Evolutionary conservation across 2,329 filamentous ascomycete genomes (phyloP), one percentile per base, ranked within the genome.

Genomic region (Apiospora aurea): DNA sequence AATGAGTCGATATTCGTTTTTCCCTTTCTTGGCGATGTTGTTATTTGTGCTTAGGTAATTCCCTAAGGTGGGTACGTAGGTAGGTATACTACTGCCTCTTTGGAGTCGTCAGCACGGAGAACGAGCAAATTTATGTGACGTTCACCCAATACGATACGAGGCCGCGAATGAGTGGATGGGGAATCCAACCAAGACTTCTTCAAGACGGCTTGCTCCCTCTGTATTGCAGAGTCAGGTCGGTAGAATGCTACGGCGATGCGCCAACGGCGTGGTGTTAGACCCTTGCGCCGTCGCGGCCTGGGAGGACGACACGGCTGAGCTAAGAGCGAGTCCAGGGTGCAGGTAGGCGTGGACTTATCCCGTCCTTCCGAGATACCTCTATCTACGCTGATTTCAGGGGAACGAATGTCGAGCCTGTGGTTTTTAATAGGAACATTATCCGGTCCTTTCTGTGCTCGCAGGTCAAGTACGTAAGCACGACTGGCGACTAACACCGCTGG

Each of bases 191-290:
- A 21, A 47, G 46, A 47, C 18, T 21, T 41, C 53, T 29, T 29
- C 2, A 29, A 29, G 26, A 13, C 29, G 16, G 26, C 14, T 18
- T 34, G 26, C 34, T 18, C 29, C 57, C 41, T 64, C 16, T 64
- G 57, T 34, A 64, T 41, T 41, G 34, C 18, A 41, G 3, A 64
- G 57, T 18, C n/a, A 64, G 4, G 26, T 16, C 8, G 26, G 26
- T 34, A 21, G 26, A 1, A 34, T 57, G 34, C 26, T 57, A n/a
- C 18, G n/a, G 57, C 34, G 57, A 64, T 24, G 34, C 41, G 34
- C 57, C 34, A 64, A 64, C 57, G 57, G 57, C 57, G 57, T 64
- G 34, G 34, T 64, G 34, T 38, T 64, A 38, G 57, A 21, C 34
- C 41, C 21, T 41, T 10, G 11, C 57, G 57, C 57, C 57, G 34